phyloP scores from a whole-genome alignment of 1,284 basidiomycete species.

The Ganoderma boninense region DNA sequence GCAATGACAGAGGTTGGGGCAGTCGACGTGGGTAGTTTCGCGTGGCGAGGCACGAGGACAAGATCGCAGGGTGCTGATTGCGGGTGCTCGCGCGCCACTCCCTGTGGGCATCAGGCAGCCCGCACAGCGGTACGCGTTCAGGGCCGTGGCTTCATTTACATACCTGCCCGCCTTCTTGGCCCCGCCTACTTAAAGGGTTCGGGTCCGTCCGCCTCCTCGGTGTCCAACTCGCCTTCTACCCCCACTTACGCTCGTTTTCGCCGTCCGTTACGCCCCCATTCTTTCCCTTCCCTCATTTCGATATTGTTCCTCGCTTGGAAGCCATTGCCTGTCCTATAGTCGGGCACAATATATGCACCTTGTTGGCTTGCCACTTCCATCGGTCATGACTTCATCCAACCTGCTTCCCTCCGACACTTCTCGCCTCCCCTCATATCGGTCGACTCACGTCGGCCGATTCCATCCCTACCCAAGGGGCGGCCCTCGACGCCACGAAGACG shows the following conservation, averaged over 20 bases:
- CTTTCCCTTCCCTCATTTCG: neutral
- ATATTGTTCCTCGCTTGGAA: no score
- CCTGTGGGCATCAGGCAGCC: neutral
- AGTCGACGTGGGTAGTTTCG: neutral
- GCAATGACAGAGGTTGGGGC: neutral
- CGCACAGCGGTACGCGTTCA: neutral
- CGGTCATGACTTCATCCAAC: constrained; percentile 6
- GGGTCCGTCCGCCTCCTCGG: neutral
- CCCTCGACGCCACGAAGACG: constrained; percentile 22
- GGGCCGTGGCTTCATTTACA: constrained; percentile 7
- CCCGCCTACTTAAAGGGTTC: constrained; percentile 3
- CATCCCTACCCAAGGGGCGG: constrained; percentile 31
- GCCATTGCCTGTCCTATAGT: neutral
- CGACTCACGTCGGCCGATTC: constrained; percentile 24
- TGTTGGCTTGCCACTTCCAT: neutral
- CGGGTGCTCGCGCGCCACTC: neutral
- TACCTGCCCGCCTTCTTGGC: neutral
- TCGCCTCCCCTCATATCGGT: constrained; percentile 31
- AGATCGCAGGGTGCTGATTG: constrained; percentile 2
- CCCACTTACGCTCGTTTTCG: neutral
- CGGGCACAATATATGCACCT: neutral
- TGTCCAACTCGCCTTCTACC: neutral
- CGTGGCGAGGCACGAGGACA: neutral
- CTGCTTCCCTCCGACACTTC: constrained; percentile 2
- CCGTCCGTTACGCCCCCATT: neutral